Percentiles rank a stretch among this genome's conserved stretches.
Conservation (phyloP, 1,284 basidiomycete species). For the Apiotrichum siamense region DNA sequence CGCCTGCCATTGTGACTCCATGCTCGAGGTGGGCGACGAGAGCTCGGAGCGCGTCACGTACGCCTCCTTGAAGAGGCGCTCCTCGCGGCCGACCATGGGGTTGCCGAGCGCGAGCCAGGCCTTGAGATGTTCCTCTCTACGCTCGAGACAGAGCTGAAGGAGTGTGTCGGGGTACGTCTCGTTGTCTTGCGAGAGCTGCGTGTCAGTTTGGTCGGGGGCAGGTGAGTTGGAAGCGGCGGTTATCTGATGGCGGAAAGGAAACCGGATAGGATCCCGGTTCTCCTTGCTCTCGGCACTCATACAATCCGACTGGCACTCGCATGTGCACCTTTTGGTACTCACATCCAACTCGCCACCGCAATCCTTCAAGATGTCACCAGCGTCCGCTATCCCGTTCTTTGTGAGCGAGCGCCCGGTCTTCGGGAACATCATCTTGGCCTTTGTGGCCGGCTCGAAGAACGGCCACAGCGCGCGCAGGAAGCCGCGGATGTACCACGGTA, state of each 20-base stretch:
- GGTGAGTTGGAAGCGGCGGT: too few relatives aligned
- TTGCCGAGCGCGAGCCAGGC: conserved; percentile 24
- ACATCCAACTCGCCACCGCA: conserved; percentile 35
- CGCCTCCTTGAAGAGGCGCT: conserved; percentile 26
- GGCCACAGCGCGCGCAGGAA: conserved; percentile 42
- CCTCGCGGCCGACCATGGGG: conserved; percentile 25
- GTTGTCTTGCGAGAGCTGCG: conserved; percentile 23
- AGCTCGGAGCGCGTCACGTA: neutral
- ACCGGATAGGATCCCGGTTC: too few relatives aligned
- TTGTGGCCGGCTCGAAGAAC: conserved; percentile 38
- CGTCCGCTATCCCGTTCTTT: conserved; percentile 18
- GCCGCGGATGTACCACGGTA: conserved; percentile 34
- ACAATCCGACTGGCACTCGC: too few relatives aligned
- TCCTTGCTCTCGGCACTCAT: too few relatives aligned
- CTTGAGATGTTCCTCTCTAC: conserved; percentile 23
- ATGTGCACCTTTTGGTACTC: conserved; percentile 10
- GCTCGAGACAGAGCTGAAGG: conserved; percentile 18
- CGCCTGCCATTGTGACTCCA: too few relatives aligned
- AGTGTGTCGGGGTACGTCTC: conserved; percentile 32
- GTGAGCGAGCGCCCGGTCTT: conserved; percentile 16
- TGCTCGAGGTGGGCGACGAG: too few relatives aligned
- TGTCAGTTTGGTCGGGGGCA: too few relatives aligned
- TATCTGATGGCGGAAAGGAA: too few relatives aligned
- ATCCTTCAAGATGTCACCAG: conserved; percentile 23
- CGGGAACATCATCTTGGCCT: conserved; percentile 25